Evolutionary conservation across 352 stramenopile species (phyloP), one percentile per base, ranked within the genome.

Genomic region (Plasmopara halstedii): DNA sequence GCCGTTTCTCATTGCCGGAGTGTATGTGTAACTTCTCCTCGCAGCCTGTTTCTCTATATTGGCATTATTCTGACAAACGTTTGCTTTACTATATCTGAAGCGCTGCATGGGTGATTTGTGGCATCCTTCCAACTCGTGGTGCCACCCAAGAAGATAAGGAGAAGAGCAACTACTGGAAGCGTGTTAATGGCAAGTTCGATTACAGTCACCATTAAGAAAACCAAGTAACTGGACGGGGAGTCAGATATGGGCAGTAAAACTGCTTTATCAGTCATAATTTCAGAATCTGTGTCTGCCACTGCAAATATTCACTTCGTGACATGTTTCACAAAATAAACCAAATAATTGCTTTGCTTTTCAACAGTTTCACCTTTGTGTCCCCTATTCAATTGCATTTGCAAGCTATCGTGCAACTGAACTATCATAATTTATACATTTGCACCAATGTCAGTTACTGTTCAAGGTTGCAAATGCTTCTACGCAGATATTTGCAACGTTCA

Each of bases 111-210:
- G 64, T 91, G 32, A 70, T 93, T 44, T 93, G 80, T 62, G 82
- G 82, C 50, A 67, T 88, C 46, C 77, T 93, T 40, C 82, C 82
- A 43, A 68, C 82, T n/a, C 67, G 71, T 52, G 73, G 73, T 41
- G 82, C 82, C 31, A 83, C 68, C 33, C 74, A 93, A 61, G 82
- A 93, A 62, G 67, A 83, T 53, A 86, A 81, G 65, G 72, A 85
- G 50, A 76, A 85, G 67, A 84, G 66, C 42, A 88, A 89, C 61
- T 93, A 79, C 78, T 93, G 82, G 82, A 71, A 90, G 65, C 77
- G 77, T 45, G 41, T 79, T 26, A 85, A 93, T 67, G 79, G 75
- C 70, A 93, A 78, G 74, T 81, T 79, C 65, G 69, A 85, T 64
- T 67, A 85, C 70, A 67, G 60, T 60, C 64, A 78, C 55, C 77